Conservation (phyloP, 495 filamentous ascomycete species). For the Penicillium macrosclerotiorum region DNA sequence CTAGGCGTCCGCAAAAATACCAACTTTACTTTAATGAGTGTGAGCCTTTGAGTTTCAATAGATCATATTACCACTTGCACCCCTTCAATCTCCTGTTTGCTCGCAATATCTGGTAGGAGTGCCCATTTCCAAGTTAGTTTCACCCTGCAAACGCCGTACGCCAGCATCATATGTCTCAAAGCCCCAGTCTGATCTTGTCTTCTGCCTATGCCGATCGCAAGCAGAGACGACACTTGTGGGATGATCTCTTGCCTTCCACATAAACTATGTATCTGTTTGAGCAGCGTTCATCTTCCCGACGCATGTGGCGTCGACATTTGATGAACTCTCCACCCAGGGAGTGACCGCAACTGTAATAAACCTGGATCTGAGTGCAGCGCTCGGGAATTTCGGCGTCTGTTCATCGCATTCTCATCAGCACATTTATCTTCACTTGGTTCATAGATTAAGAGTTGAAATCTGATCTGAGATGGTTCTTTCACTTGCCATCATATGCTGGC, state of each 20-base stretch:
- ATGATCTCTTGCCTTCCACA: slow-evolving; percentile 15
- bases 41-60: too few species aligned
- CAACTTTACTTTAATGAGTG: background rate
- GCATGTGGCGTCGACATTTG: slow-evolving; percentile 16
- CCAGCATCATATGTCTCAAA: background rate
- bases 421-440: background rate
- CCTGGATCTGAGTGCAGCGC: slow-evolving; percentile 16
- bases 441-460: too few species aligned
- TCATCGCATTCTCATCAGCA: background rate
- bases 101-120: too few species aligned
- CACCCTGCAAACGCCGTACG: too few species aligned
- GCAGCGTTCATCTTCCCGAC: slow-evolving; percentile 18
- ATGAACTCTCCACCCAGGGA: slow-evolving; percentile 19
- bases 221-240: slow-evolving; percentile 22
- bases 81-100: too few species aligned
- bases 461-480: too few species aligned
- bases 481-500: too few species aligned
- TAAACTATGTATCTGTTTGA: slow-evolving; percentile 1
- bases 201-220: slow-evolving; percentile 1
- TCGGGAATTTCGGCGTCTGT: background rate
- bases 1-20: slow-evolving; percentile 5
- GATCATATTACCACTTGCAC: too few species aligned
- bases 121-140: too few species aligned
- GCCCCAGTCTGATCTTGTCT: too few species aligned
- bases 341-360: slow-evolving; percentile 22